These are phyloP conservation scores for Penicillium daleae DNA, from an alignment of 495 filamentous ascomycete species.

Conservation along the genomic window DNA sequence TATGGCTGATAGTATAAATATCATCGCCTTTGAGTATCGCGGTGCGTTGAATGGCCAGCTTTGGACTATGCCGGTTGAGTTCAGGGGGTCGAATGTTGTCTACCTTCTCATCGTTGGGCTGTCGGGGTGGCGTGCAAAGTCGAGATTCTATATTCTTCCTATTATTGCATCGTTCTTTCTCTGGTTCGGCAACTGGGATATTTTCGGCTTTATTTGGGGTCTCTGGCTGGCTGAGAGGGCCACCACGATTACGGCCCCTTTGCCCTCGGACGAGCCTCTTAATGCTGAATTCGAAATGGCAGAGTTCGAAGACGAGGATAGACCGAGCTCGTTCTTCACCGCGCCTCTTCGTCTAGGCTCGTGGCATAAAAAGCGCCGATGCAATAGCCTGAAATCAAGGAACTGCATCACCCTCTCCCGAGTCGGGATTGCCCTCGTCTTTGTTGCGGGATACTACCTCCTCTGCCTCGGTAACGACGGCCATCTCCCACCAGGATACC, in stretches of 20 bases:
- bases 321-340: not conserved
- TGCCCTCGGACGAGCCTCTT: slow-evolving; percentile 23
- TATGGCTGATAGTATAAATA: slow-evolving; percentile 45
- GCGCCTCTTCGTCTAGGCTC: not conserved
- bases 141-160: slow-evolving; percentile 37
- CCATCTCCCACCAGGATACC: slow-evolving; percentile 27
- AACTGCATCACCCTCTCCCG: slow-evolving; percentile 5
- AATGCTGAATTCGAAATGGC: slow-evolving; percentile 14
- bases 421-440: slow-evolving; percentile 11
- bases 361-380: not conserved
- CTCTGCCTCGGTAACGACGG: slow-evolving; percentile 33
- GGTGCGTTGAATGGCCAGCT: slow-evolving; percentile 40
- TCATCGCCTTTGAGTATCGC: slow-evolving; percentile 24
- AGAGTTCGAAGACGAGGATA: slow-evolving; percentile 10
- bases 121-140: slow-evolving; percentile 35
- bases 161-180: slow-evolving; percentile 38
- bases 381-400: not conserved
- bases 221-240: slow-evolving; percentile 46
- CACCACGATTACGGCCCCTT: slow-evolving; percentile 25
- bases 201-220: slow-evolving; percentile 51
- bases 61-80: slow-evolving; percentile 57
- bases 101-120: slow-evolving; percentile 45
- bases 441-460: slow-evolving; percentile 28
- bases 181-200: slow-evolving; percentile 45
- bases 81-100: slow-evolving; percentile 51